Conservation (phyloP, 2,329 filamentous ascomycete genomes). For the Neofusicoccum umdonicola region DNA sequence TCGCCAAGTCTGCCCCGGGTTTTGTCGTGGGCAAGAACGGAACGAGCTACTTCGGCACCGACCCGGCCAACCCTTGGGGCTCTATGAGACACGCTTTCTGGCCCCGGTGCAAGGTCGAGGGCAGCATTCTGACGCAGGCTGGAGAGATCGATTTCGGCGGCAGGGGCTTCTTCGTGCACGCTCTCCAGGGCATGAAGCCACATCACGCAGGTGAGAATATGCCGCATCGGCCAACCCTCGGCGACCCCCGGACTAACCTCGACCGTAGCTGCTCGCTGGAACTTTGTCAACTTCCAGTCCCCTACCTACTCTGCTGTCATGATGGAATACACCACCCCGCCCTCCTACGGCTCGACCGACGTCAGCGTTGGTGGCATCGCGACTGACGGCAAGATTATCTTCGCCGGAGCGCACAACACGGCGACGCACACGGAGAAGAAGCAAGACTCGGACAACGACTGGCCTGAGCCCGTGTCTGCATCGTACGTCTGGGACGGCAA, state of each 20-base stretch:
- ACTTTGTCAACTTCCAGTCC: constrained; percentile 88
- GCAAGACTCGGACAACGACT: constrained; percentile 74
- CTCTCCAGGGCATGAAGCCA: constrained; percentile 97
- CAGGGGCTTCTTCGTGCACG: constrained; percentile 75
- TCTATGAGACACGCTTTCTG: constrained; percentile 91
- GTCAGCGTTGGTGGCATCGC: constrained; percentile 81
- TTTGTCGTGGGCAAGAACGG: constrained; percentile 85
- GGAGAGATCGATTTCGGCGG: constrained; percentile 81
- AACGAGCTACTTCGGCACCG: constrained; percentile 80
- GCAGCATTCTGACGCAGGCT: constrained; percentile 78
- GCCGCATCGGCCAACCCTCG: constrained; percentile 3
- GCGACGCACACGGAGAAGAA: constrained; percentile 68
- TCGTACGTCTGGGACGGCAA: constrained; percentile 77
- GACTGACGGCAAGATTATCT: constrained; percentile 76
- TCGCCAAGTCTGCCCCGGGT: constrained; percentile 73
- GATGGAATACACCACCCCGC: constrained; percentile 95
- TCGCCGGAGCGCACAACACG: constrained; percentile 64
- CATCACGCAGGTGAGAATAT: constrained; percentile 73
- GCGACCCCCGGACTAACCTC: neutral
- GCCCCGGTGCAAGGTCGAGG: constrained; percentile 80
- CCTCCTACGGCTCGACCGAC: constrained; percentile 82
- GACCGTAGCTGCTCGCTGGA: constrained; percentile 72
- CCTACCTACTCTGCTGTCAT: constrained; percentile 81
- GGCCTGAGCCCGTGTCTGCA: constrained; percentile 79
- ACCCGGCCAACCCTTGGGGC: constrained; percentile 84